Base-by-base conservation (phyloP, 2,329 filamentous ascomycete genomes). In the Nannizziopsis barbatae region DNA sequence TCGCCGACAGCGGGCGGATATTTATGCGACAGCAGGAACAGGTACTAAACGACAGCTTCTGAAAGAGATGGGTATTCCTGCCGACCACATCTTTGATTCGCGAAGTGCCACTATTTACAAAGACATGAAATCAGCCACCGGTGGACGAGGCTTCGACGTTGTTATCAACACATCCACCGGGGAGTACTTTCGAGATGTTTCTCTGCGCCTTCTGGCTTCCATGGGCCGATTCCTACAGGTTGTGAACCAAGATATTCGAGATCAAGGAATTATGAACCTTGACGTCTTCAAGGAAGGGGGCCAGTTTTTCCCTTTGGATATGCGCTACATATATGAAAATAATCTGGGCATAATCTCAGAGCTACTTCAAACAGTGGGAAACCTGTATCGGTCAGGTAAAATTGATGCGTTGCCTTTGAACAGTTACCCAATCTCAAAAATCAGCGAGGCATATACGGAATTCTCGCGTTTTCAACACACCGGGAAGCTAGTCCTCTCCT, bases 21-120 rank as follows among this genome's bases (percentile, higher is more conserved):
- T 58, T 15, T 56, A 42, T 41, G 54, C 39, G 1, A 57, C 55
- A 1, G 55, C 57, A 4, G 50, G 54, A 3, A 50, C 42, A 1
- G 37, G 27, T 3, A 4, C 14, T 5, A 36, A 41, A 17, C 3
- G 38, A 22, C n/a, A 41, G 18, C 14, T 17, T 12, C 38, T 41
- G n/a, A 5, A 17, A 22, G 38, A 41, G 12, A 41, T 41, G 38
- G 38, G 38, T 3, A 41, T 41, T 18, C n/a, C 38, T 3, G 38
- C 14, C n/a, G 38, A 41, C 11, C 38, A 41, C 17, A 41, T 41
- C 5, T 41, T 41, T 41, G 11, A 12, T 20, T 41, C 38, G 12
- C 38, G 33, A 36, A 15, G 15, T n/a, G 15, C 10, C 3, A n/a
- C 33, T 5, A 15, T 9, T 3, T 36, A n/a, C 10, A 36, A 12